Base-by-base conservation (phyloP, 2,329 filamentous ascomycete genomes). In the Endothia cerciana region DNA sequence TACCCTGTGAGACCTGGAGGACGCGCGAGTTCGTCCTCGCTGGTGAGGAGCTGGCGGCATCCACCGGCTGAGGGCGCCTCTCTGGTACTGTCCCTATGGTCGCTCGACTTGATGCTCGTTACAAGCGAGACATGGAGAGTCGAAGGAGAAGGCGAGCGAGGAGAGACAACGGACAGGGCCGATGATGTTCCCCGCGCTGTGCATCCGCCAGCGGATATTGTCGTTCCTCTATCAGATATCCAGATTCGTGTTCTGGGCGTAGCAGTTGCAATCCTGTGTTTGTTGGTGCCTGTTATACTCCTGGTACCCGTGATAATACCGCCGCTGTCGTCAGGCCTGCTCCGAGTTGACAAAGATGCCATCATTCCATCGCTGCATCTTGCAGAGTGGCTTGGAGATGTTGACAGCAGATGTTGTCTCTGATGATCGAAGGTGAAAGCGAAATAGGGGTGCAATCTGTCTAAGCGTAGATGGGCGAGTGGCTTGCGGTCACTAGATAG, bases 1-100 rank as follows among this genome's bases (percentile, higher is more conserved):
- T 70, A 68, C 70, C 69, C 72, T 70, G 73, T 76, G 71, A 69
- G 71, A 75, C 72, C 70, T 69, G 69, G 65, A 59, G 70, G 65
- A 68, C 69, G 62, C 65, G 70, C 63, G 65, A 70, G 57, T 36
- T 72, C 68, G 73, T 74, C n/a, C n/a, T n/a, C 72, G 70, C 45
- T 45, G 25, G 15, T 56, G 36, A 28, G 38, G 11, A 72, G 72
- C 59, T 70, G 66, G 41, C 45, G 69, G 66, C 65, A 56, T 49
- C 68, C 70, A 66, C 53, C 28, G 28, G 36, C 22, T 55, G 33
- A 45, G 33, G 19, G 38, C 19, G 56, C 1, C 19, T n/a, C 36
- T 30, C 30, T 30, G n/a, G 10, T 28, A 19, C 7, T 17, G n/a
- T 10, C 5, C 25, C 11, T 30, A 19, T 36, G 17, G 17, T 40